Evolutionary conservation across 331 rosid genomes (phyloP).

Genomic region (Stylosanthes scabra): DNA sequence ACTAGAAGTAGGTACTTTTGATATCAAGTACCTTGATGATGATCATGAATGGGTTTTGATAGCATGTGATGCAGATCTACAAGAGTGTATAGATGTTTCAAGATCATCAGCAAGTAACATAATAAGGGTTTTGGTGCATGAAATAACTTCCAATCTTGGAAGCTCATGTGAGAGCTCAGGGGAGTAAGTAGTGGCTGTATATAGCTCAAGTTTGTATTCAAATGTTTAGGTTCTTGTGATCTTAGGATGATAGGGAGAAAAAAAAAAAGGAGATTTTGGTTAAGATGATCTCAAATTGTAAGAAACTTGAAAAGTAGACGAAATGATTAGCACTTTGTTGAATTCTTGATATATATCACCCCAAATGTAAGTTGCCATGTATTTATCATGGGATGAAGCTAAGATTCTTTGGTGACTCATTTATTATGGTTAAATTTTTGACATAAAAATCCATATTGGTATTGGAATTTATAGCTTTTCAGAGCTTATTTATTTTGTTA

Average conservation of each 20-base stretch:
- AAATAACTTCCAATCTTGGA: slow-evolving; percentile 64
- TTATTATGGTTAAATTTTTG: slow-evolving; percentile 30
- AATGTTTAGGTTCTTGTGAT: slow-evolving; percentile 35
- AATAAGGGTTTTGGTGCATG: slow-evolving; percentile 83
- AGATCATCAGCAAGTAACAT: slow-evolving; percentile 66
- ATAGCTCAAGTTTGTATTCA: slow-evolving; percentile 35
- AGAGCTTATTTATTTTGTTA: slow-evolving; percentile 3
- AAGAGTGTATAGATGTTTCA: slow-evolving; percentile 81
- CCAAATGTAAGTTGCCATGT: neutral
- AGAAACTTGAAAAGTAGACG: slow-evolving; percentile 35
- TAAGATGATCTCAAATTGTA: slow-evolving; percentile 53
- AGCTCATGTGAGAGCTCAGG: slow-evolving; percentile 81
- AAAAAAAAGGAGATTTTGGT: slow-evolving; percentile 44
- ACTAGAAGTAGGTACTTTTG: slow-evolving; percentile 79
- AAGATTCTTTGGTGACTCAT: slow-evolving; percentile 24
- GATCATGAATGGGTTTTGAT: slow-evolving; percentile 93
- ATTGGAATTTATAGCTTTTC: slow-evolving; percentile 5
- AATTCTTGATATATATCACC: slow-evolving; percentile 30
- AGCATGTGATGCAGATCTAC: slow-evolving; percentile 90
- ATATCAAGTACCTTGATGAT: slow-evolving; percentile 85
- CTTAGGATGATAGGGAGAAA: slow-evolving; percentile 41
- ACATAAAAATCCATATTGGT: slow-evolving; percentile 41
- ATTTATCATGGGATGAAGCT: neutral
- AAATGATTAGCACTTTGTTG: slow-evolving; percentile 35
- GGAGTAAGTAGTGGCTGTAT: slow-evolving; percentile 49